These are phyloP conservation scores for Dothistroma pini DNA, from an alignment of 2,329 filamentous ascomycete genomes.

Conservation along the genomic window DNA sequence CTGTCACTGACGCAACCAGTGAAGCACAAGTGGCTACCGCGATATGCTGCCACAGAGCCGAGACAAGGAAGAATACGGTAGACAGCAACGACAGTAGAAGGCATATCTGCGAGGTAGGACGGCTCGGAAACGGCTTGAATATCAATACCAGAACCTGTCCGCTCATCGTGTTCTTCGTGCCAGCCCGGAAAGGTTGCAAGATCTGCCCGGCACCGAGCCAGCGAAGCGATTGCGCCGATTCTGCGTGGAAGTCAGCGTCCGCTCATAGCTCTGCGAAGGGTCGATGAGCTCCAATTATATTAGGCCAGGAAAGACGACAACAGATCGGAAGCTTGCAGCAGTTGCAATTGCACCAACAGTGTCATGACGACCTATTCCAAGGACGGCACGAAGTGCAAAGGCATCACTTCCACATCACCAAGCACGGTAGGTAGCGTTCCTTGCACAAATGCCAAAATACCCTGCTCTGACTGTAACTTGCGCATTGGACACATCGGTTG, in stretches of 20 bases:
- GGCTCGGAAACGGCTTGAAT: slow-evolving; percentile 20
- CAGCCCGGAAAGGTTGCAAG: slow-evolving; percentile 15
- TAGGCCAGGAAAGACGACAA: slow-evolving; percentile 15
- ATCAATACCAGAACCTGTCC: slow-evolving; percentile 13
- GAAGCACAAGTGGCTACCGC: slow-evolving; percentile 13
- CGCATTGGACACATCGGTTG: background rate
- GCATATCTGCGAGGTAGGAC: background rate
- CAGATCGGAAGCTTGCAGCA: slow-evolving; percentile 7
- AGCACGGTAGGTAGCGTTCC: background rate
- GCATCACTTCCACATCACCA: slow-evolving; percentile 12
- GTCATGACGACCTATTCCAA: slow-evolving; percentile 2
- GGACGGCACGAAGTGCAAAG: slow-evolving; percentile 6
- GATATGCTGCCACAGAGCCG: slow-evolving; percentile 20
- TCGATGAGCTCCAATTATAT: slow-evolving; percentile 3
- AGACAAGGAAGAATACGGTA: slow-evolving; percentile 11
- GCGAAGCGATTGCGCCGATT: slow-evolving; percentile 11
- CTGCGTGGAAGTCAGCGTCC: background rate
- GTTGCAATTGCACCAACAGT: slow-evolving; percentile 5
- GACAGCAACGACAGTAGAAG: slow-evolving; percentile 4
- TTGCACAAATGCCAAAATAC: slow-evolving; percentile 16
- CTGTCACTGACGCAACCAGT: slow-evolving; percentile 6
- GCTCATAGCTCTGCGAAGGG: background rate
- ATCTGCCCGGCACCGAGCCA: slow-evolving; percentile 6
- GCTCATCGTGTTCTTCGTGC: slow-evolving; percentile 10
- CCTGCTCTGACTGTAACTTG: slow-evolving; percentile 7